Percentiles rank a stretch among this genome's conserved stretches.
phyloP scores from a whole-genome alignment of 2,329 filamentous ascomycete species.

The Zymoseptoria pseudotritici region DNA sequence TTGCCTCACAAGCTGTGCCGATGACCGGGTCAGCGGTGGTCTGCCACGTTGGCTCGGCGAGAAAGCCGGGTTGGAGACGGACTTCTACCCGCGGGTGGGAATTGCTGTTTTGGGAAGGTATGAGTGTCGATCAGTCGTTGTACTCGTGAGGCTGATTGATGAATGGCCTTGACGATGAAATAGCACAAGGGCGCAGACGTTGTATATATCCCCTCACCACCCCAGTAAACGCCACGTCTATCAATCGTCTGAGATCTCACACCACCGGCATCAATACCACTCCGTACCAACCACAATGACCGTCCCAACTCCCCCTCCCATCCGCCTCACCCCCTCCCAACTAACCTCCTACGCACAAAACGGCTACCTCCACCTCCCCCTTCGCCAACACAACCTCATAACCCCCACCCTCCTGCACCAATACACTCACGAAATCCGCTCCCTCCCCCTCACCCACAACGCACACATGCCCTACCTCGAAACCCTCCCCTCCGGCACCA shows the following conservation, averaged over 20 bases:
- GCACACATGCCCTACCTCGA: conserved; percentile 27
- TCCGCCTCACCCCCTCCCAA: conserved; percentile 17
- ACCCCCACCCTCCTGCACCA: conserved; percentile 12
- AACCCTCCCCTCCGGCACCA: conserved; percentile 11
- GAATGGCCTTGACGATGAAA: neutral
- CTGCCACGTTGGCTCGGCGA: neutral
- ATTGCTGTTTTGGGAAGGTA: neutral
- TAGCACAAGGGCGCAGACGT: neutral
- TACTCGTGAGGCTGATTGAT: neutral
- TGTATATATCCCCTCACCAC: neutral
- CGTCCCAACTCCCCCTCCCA: neutral
- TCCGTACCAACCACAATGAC: conserved; percentile 8
- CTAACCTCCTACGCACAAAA: conserved; percentile 18
- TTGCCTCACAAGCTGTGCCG: neutral
- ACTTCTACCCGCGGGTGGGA: neutral
- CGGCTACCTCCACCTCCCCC: conserved; percentile 19
- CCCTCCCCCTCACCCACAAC: conserved; percentile 16
- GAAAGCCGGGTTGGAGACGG: neutral
- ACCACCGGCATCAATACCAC: neutral
- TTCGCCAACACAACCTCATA: conserved; percentile 16
- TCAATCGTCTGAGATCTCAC: neutral
- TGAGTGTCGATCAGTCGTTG: neutral
- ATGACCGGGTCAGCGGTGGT: neutral
- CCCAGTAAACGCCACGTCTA: neutral
- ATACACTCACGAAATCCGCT: conserved; percentile 20